Evolutionary conservation across 179 eudicot genomes (phyloP), one percentile per base, ranked within the genome.

Genomic region (Nepenthes alata): DNA sequence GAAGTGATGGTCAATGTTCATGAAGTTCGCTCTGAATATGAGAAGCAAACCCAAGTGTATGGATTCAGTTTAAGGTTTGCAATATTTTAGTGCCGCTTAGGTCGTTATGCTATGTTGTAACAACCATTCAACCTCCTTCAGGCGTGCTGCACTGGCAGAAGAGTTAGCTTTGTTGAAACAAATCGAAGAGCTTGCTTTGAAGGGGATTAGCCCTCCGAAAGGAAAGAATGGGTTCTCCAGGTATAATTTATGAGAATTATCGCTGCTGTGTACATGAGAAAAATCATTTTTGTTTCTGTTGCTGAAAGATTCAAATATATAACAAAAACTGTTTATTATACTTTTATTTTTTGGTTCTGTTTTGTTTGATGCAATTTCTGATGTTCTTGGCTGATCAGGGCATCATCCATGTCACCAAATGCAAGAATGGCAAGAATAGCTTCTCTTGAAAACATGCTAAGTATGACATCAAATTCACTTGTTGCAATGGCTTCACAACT

Each of bases 401-500:
- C 81, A 37, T 81, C 94, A 59, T 86, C 98, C 52, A 71, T 93
- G 87, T 85, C 98, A 53, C 96, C 95, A 51, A 82, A 72, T 78
- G 90, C 98, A 47, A 85, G 95, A 84, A 89, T 82, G 94, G 81
- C 97, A 2, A 83, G 98, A 81, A 89, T 89, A 75, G 77, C 94
- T 65, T 93, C 98, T 61, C 80, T 93, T 55, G 97, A 93, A 75
- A 89, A 72, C 72, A 93, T 93, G 98, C 75, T 93, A 52, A 78
- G 91, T 71, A 82, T 93, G 62, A 81, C 98, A 60, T 93, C 98
- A 60, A 87, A 93, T 75, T 89, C 98, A 58, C 86, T 93, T n/a
- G 98, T 93, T 39, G 80, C 95, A 53, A 93, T 93, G 98, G 98
- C 98, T 61, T 89, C 98, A 73, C 98, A 93, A 70, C 98, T 93